These are phyloP conservation scores for Pelargonium myrrhifolium DNA, from an alignment of 441 rosid species.

Conservation along the genomic window DNA sequence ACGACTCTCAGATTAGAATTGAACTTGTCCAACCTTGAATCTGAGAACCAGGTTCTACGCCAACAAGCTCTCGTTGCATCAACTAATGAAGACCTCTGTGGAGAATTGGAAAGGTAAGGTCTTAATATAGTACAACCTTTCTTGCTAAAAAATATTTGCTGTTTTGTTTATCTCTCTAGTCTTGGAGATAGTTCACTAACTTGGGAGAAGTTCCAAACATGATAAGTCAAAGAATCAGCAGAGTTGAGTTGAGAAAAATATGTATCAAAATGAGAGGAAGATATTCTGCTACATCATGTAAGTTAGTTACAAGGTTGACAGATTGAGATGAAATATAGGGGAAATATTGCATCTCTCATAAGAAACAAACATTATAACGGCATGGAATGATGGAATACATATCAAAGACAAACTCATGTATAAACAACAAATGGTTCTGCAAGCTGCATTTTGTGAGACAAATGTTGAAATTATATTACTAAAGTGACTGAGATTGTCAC, in stretches of 20 bases:
- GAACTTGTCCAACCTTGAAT: constrained; percentile 51
- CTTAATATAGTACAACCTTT: not conserved
- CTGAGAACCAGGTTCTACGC: constrained; percentile 68
- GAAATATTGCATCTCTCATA: not conserved
- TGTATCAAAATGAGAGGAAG: not conserved
- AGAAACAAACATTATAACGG: not conserved
- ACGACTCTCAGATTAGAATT: constrained; percentile 39
- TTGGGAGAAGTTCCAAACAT: not conserved
- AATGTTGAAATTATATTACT: no score
- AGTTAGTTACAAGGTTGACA: no score
- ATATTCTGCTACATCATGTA: not conserved
- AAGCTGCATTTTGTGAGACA: not conserved
- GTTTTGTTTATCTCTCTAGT: no score
- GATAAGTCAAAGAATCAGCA: not conserved
- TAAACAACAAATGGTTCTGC: not conserved
- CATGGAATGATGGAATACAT: not conserved
- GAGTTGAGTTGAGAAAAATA: not conserved
- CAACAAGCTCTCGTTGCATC: constrained; percentile 54
- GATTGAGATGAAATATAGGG: not conserved
- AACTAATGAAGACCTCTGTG: constrained; percentile 32
- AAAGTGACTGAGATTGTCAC: no score
- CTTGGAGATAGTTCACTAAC: not conserved
- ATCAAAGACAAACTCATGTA: not conserved
- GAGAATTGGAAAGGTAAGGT: constrained; percentile 37
- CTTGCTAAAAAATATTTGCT: not conserved